phyloP scores from a whole-genome alignment of 2,329 filamentous ascomycete species.

The Penicillium sp. region DNA sequence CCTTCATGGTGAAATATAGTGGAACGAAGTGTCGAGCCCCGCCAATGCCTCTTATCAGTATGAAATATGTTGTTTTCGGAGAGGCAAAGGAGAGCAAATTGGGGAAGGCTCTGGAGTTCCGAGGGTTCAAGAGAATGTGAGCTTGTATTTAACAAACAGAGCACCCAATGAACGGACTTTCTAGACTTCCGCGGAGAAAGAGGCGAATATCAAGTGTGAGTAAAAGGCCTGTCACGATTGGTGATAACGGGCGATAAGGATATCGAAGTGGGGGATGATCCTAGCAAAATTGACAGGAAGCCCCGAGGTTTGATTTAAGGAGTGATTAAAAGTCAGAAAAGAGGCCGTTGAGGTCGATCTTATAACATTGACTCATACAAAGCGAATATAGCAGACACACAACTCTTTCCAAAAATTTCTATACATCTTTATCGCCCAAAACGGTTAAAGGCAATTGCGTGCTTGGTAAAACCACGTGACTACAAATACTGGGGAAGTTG shows the following conservation, averaged over 20 bases:
- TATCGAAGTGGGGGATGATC: slow-evolving; percentile 1
- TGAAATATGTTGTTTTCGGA: not conserved
- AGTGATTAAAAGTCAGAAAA: not conserved
- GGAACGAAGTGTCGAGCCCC: slow-evolving; percentile 15
- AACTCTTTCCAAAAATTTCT: not conserved
- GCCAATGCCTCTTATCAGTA: slow-evolving; percentile 7
- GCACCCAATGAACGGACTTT: slow-evolving; percentile 3
- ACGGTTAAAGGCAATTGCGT: slow-evolving; percentile 4
- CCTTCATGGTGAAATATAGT: slow-evolving; percentile 31
- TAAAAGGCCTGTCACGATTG: slow-evolving; percentile 22
- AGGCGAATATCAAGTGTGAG: slow-evolving; percentile 19
- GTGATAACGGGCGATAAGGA: slow-evolving; percentile 25
- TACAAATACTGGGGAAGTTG: not conserved
- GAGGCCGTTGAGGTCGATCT: not conserved
- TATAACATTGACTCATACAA: not conserved
- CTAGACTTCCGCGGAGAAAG: slow-evolving; percentile 24
- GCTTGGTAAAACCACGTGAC: not conserved
- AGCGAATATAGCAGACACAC: not conserved
- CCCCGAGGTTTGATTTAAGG: not conserved
- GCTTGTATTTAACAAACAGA: not conserved
- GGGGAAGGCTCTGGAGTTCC: not conserved
- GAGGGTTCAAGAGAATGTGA: not conserved
- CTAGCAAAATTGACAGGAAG: not conserved
- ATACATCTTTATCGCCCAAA: not conserved
- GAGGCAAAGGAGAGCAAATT: not conserved